phyloP scores from a whole-genome alignment of 2,329 filamentous ascomycete genomes.

The Ophiostoma montium region DNA sequence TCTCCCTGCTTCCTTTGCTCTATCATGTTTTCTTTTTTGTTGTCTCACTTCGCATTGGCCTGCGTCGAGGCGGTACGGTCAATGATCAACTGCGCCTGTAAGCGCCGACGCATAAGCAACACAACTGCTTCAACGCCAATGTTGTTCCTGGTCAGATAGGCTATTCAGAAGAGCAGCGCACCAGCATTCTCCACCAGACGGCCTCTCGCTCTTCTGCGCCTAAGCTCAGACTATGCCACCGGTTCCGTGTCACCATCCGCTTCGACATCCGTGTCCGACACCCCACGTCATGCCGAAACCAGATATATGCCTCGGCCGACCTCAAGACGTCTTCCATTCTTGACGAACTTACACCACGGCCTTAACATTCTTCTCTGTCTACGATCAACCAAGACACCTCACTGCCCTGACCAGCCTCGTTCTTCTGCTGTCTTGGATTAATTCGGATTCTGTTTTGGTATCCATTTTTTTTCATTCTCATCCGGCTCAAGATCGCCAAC shows the following conservation, averaged over 20 bases:
- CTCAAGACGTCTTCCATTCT: no score
- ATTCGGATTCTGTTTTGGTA: no score
- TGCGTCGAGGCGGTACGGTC: not conserved
- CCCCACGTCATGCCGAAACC: not conserved
- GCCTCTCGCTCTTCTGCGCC: no score
- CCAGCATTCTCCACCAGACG: no score
- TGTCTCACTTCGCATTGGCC: not conserved
- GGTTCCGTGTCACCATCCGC: no score
- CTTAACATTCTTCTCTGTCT: no score
- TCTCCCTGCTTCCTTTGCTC: not conserved
- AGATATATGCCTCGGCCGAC: no score
- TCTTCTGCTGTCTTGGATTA: no score
- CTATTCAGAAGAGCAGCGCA: no score
- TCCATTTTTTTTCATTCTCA: not conserved
- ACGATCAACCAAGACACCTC: not conserved
- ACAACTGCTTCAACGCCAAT: not conserved
- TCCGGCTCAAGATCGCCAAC: not conserved
- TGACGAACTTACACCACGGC: no score
- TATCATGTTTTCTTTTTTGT: not conserved
- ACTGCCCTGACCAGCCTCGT: not conserved
- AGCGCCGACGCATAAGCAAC: constrained; percentile 2
- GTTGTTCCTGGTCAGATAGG: not conserved
- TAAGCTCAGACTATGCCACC: no score
- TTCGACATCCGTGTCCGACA: not conserved
- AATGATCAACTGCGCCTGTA: not conserved